These are phyloP conservation scores for Datura wrightii DNA, from an alignment of 257 asterid genomes.

Conservation along the genomic window DNA sequence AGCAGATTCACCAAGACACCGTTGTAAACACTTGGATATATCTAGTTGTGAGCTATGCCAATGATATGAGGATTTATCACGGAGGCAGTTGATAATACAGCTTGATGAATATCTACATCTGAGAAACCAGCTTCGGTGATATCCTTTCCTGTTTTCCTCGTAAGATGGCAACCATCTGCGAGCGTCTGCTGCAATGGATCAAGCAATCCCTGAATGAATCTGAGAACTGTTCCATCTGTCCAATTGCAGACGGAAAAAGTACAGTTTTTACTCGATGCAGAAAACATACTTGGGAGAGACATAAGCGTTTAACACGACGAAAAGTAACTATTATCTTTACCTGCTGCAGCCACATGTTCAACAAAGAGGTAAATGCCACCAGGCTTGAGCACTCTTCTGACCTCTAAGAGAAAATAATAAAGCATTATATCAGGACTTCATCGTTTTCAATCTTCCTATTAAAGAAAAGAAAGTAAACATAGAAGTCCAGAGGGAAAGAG, in stretches of 20 bases:
- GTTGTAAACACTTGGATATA: neutral
- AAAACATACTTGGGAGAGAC: neutral
- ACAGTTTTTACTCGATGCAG: neutral
- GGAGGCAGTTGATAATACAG: slow-evolving; percentile 59
- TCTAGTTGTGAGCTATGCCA: slow-evolving; percentile 71
- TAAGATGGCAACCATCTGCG: slow-evolving; percentile 85
- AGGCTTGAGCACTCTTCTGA: slow-evolving; percentile 87
- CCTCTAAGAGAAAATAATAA: slow-evolving; percentile 52
- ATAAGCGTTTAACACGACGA: neutral
- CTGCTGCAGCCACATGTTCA: slow-evolving; percentile 92
- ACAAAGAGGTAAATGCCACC: slow-evolving; percentile 83
- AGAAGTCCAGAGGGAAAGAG: neutral
- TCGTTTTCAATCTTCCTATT: neutral
- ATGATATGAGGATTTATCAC: slow-evolving; percentile 70
- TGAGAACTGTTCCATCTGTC: slow-evolving; percentile 74
- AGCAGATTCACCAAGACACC: slow-evolving; percentile 19
- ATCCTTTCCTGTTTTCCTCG: slow-evolving; percentile 57
- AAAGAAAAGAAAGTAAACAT: neutral
- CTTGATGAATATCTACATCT: slow-evolving; percentile 51
- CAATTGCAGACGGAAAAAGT: neutral
- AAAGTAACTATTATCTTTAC: slow-evolving; percentile 41
- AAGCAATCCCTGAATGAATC: slow-evolving; percentile 66
- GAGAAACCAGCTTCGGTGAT: slow-evolving; percentile 69
- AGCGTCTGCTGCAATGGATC: slow-evolving; percentile 82
- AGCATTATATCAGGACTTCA: neutral